These are phyloP conservation scores for Xylaria polymorpha DNA, from an alignment of 2,329 filamentous ascomycete species.

Conservation along the genomic window DNA sequence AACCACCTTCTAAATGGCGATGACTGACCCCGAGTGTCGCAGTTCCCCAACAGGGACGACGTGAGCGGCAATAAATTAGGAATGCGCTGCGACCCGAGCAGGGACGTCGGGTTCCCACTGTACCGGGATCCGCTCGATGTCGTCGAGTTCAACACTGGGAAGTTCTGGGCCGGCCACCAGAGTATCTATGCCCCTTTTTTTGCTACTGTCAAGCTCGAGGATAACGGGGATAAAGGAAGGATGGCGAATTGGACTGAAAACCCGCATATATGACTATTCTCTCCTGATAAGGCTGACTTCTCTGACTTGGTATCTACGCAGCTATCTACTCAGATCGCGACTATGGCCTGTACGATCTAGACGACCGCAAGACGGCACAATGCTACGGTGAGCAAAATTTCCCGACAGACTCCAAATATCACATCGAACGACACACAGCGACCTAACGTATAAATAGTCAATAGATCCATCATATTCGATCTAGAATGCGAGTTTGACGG, in stretches of 20 bases:
- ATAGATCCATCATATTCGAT: conserved; percentile 24
- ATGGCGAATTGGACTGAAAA: too few species aligned
- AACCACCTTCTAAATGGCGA: too few species aligned
- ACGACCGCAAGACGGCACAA: conserved; percentile 29
- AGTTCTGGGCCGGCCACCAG: conserved; percentile 32
- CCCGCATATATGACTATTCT: not conserved
- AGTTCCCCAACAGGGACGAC: conserved; percentile 28
- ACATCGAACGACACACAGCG: not conserved
- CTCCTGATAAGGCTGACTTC: not conserved
- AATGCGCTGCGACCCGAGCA: conserved; percentile 36
- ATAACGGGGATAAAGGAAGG: not conserved
- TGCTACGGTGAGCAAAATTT: conserved; percentile 28
- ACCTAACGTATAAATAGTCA: conserved; percentile 15
- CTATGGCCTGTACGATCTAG: conserved; percentile 30
- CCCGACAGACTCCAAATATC: not conserved
- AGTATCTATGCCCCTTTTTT: conserved; percentile 29
- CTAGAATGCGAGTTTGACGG: conserved; percentile 21
- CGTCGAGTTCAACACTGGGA: conserved; percentile 40
- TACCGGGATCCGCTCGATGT: conserved; percentile 34
- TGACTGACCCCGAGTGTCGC: too few species aligned
- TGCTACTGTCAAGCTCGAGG: not conserved
- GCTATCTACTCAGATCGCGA: conserved; percentile 38
- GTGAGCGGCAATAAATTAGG: conserved; percentile 32
- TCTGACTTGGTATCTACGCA: conserved; percentile 13
- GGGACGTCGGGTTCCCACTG: conserved; percentile 29